phyloP scores from a whole-genome alignment of 768 basidiomycete species.

The Trichaptum fuscoviolaceum region DNA sequence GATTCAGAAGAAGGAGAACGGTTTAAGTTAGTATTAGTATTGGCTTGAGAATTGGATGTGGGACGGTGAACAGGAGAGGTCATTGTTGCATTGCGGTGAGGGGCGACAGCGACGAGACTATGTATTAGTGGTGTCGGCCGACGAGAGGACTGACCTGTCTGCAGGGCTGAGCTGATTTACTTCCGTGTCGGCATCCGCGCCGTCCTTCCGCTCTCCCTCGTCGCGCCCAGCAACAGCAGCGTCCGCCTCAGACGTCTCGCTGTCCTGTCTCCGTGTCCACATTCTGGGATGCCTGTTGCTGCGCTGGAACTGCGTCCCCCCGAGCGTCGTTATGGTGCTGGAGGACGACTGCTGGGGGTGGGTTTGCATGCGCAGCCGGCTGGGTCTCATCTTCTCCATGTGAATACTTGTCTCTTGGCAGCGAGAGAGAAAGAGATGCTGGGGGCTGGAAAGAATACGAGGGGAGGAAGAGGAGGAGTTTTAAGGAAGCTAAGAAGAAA shows the following conservation, averaged over 20 bases:
- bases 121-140: neutral
- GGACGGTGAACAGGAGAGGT: neutral
- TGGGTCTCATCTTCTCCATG: neutral
- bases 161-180: neutral
- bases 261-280: neutral
- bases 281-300: neutral
- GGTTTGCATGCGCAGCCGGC: neutral
- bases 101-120: slow-evolving; percentile 1
- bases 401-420: neutral
- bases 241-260: neutral
- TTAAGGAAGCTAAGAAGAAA: neutral
- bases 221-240: neutral
- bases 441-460: neutral
- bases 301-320: neutral
- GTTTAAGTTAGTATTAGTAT: neutral
- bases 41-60: neutral
- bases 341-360: neutral
- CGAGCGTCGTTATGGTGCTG: neutral
- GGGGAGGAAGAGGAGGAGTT: neutral
- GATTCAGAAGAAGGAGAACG: too few species aligned
- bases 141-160: neutral
- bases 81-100: neutral
- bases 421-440: neutral
- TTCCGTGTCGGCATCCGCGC: neutral
- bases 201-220: neutral